These are phyloP conservation scores for Eucalyptus guilfoylei DNA, from an alignment of 345 rosid species.

Conservation along the genomic window DNA sequence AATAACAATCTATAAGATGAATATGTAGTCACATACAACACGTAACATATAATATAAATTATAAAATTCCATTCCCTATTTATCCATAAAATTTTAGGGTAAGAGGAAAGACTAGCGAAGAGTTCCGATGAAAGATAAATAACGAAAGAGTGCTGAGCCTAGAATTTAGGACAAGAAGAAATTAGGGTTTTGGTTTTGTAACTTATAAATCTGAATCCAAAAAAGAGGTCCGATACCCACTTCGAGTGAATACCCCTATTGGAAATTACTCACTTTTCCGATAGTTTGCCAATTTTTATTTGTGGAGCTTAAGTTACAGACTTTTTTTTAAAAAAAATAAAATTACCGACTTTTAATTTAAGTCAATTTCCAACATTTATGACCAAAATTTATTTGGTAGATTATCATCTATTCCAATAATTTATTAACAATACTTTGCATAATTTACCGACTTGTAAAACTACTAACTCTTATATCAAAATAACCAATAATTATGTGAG, in stretches of 20 bases:
- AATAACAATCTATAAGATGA: too few relatives aligned
- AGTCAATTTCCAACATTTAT: neutral
- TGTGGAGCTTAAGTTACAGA: neutral
- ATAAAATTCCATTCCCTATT: too few relatives aligned
- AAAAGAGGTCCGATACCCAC: too few relatives aligned
- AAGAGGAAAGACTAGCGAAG: rapidly evolving
- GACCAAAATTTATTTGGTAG: neutral
- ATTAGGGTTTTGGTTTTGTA: too few relatives aligned
- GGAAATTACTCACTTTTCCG: neutral
- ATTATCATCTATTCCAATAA: neutral
- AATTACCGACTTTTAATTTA: neutral
- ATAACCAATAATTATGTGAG: neutral
- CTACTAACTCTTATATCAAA: neutral
- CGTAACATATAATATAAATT: too few relatives aligned
- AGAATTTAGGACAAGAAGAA: too few relatives aligned
- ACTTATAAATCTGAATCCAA: too few relatives aligned
- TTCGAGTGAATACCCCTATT: too few relatives aligned
- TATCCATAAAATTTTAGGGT: too few relatives aligned
- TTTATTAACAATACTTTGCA: neutral
- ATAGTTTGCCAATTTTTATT: neutral
- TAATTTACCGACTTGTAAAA: neutral
- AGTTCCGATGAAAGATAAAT: too few relatives aligned
- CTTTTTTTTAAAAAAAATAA: neutral
- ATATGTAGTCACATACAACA: too few relatives aligned
- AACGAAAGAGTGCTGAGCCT: too few relatives aligned